Evolutionary conservation across 2,329 filamentous ascomycete species (phyloP).

Genomic region (Cladosporium sp.): DNA sequence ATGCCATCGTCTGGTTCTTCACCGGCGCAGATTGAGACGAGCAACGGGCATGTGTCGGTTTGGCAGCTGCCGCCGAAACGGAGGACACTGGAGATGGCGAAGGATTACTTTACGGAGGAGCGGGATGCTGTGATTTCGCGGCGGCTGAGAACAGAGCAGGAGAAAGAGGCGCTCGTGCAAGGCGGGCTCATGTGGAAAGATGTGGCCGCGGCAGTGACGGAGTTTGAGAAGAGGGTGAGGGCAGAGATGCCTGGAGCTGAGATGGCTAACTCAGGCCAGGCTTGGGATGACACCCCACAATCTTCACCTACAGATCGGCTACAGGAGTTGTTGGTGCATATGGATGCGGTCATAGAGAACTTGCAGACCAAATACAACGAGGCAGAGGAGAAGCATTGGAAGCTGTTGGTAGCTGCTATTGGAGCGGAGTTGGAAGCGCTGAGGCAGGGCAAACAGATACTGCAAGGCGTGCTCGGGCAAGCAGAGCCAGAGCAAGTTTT

Average conservation of each 20-base stretch:
- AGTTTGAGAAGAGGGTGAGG: slow-evolving; percentile 61
- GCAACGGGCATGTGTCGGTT: slow-evolving; percentile 20
- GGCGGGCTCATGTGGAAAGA: slow-evolving; percentile 62
- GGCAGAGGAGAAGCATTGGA: slow-evolving; percentile 62
- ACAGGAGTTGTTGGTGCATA: slow-evolving; percentile 43
- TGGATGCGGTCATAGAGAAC: slow-evolving; percentile 50
- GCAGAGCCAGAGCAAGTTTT: neutral
- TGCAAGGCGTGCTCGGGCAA: slow-evolving; percentile 37
- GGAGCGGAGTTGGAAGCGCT: slow-evolving; percentile 68
- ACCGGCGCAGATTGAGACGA: slow-evolving; percentile 8
- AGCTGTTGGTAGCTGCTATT: slow-evolving; percentile 66
- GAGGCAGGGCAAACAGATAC: slow-evolving; percentile 51
- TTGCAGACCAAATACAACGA: slow-evolving; percentile 50
- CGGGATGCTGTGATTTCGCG: slow-evolving; percentile 50
- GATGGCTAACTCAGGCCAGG: slow-evolving; percentile 17
- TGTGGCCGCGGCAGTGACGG: slow-evolving; percentile 51
- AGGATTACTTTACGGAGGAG: slow-evolving; percentile 64
- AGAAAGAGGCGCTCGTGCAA: slow-evolving; percentile 60
- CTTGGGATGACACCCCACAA: slow-evolving; percentile 24
- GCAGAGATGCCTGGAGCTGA: slow-evolving; percentile 43
- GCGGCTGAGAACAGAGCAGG: slow-evolving; percentile 52
- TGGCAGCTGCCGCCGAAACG: slow-evolving; percentile 55
- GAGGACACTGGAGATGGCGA: slow-evolving; percentile 64
- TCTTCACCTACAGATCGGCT: slow-evolving; percentile 20
- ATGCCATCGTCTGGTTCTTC: slow-evolving; percentile 11